phyloP scores from a whole-genome alignment of 2,329 filamentous ascomycete species.

The Claviceps maximensis region DNA sequence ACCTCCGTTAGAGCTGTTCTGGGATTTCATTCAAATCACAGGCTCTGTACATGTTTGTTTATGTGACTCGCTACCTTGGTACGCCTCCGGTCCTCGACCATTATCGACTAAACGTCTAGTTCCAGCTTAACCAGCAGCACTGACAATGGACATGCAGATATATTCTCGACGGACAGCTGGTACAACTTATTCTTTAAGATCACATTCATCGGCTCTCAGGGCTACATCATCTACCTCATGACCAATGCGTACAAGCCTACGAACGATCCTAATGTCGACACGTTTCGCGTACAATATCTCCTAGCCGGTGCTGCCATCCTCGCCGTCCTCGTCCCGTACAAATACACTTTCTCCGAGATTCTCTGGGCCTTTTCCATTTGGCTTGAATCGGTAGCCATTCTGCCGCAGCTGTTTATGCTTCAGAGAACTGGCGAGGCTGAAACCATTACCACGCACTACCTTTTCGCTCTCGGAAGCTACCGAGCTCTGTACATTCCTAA shows the following conservation, averaged over 20 bases:
- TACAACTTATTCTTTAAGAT: conserved; percentile 97
- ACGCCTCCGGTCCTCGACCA: conserved; percentile 10
- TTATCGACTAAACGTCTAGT: neutral
- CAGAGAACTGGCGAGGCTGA: conserved; percentile 96
- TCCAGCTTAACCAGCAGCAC: neutral
- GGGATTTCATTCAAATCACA: conserved; percentile 99
- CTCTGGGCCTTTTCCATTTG: conserved; percentile 97
- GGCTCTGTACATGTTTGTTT: conserved; percentile 86
- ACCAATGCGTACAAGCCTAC: conserved; percentile 94
- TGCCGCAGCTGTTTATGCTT: conserved; percentile 96
- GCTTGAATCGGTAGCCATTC: conserved; percentile 91
- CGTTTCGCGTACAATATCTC: conserved; percentile 92
- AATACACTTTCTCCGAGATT: conserved; percentile 73
- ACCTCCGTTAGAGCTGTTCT: conserved; percentile 62
- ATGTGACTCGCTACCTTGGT: conserved; percentile 86
- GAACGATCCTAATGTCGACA: conserved; percentile 92
- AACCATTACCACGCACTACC: conserved; percentile 97
- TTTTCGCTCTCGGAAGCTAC: conserved; percentile 86
- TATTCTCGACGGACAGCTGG: conserved; percentile 70
- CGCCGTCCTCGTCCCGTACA: conserved; percentile 71
- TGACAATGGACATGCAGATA: conserved; percentile 38
- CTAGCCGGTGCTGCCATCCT: conserved; percentile 68
- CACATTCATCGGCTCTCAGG: conserved; percentile 78
- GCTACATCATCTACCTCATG: conserved; percentile 97
- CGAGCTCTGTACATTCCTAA: conserved; percentile 95